Evolutionary conservation across 176 grass and related monocot genomes (phyloP), one percentile per base, ranked within the genome.

Genomic region (Triticum dicoccoides): DNA sequence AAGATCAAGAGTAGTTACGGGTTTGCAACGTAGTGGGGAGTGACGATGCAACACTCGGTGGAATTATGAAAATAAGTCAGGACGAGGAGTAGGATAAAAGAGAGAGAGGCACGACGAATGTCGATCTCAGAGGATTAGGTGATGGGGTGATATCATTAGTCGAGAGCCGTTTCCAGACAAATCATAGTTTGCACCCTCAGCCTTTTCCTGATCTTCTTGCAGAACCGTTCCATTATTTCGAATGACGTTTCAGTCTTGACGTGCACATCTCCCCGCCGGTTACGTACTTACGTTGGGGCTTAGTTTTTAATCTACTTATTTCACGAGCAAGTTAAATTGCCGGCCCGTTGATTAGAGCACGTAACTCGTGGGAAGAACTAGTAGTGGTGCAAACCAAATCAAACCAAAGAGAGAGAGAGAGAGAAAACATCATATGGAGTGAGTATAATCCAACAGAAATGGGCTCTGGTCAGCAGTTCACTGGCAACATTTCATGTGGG

Each of bases 131-230:
- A 74, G 92, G 88, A 81, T 94, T 94, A 84, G 95, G 86, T 97
- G 86, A 81, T 52, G 88, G 75, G 82, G 74, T 88, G 88, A 88
- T 89, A 89, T 89, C 95, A 92, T 79, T 87, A 83, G 78, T 10
- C 25, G 20, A 29, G 51, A 66, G 38, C 35, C 27, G 20, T 10
- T 88, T 81, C 1, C 39, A 82, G 78, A 81, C 66, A 61, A 76
- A 66, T 12, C 69, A 86, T 18, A 84, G 51, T 63, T 76, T 88
- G 65, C 14, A 2, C 84, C 9, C 51, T 74, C 65, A 4, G 18
- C 42, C 11, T 75, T 32, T 83, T 88, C 82, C 8, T 30, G 73
- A 14, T 74, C 59, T 72, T 83, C 80, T 81, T 1, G 65, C 41
- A 13, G 68, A 87, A 20, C 68, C 32, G 84, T 80, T 72, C 79